Conservation (phyloP, 2,329 filamentous ascomycete genomes). For the Fusarium sp. region DNA sequence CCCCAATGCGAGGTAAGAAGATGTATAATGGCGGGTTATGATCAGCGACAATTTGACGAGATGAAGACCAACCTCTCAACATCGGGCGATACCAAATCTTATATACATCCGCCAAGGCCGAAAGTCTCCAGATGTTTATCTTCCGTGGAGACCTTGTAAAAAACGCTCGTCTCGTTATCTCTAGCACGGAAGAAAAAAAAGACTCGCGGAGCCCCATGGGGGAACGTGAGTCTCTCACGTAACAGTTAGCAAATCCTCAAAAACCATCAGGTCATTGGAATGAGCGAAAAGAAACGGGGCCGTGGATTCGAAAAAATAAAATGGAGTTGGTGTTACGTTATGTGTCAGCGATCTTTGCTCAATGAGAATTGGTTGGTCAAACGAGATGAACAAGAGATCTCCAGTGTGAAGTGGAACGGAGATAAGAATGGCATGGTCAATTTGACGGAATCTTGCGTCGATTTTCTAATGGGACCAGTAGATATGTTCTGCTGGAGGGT, state of each 20-base stretch:
- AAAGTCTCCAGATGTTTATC: conserved; percentile 17
- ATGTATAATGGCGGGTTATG: neutral
- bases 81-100: neutral
- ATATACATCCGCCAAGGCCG: conserved; percentile 31
- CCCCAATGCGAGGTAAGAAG: neutral
- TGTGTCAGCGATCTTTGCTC: conserved; percentile 34
- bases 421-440: conserved; percentile 3
- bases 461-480: fast-evolving
- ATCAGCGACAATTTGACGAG: conserved; percentile 2
- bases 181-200: neutral
- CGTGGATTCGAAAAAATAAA: neutral
- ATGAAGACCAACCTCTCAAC: conserved; percentile 3
- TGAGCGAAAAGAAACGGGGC: conserved; percentile 6
- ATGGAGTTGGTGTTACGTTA: conserved; percentile 33
- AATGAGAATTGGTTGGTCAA: neutral
- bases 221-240: conserved; percentile 30
- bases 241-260: conserved; percentile 37
- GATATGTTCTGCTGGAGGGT: neutral
- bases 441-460: neutral
- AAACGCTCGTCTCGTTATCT: conserved; percentile 16
- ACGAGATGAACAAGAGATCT: neutral
- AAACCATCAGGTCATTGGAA: conserved; percentile 35
- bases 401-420: neutral
- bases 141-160: neutral
- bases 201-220: conserved; percentile 36